Evolutionary conservation across 805 yeast species (phyloP).

Genomic region (Nakazawaea siamensis): DNA sequence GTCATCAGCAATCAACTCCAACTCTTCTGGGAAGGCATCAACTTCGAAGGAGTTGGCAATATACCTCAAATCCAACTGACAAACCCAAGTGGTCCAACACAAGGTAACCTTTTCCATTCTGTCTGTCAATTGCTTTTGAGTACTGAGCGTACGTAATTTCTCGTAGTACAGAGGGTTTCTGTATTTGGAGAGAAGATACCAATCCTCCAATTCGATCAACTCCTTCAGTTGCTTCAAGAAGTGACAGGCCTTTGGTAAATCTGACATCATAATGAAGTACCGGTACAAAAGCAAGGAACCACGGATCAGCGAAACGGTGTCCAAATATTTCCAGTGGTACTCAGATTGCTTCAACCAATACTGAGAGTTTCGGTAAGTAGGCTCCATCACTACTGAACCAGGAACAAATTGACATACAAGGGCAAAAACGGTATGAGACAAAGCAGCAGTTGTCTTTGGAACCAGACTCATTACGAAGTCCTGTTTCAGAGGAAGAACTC

Average conservation of each 20-base stretch:
- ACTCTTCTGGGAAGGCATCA: slow-evolving; percentile 18
- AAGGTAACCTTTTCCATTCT: slow-evolving; percentile 26
- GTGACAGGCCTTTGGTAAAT: slow-evolving; percentile 21
- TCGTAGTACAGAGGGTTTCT: slow-evolving; percentile 17
- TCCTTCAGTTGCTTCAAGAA: slow-evolving; percentile 27
- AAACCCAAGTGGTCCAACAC: slow-evolving; percentile 31
- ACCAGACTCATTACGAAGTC: slow-evolving; percentile 16
- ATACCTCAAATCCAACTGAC: slow-evolving; percentile 24
- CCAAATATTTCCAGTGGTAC: slow-evolving; percentile 23
- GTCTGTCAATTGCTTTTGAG: slow-evolving; percentile 24
- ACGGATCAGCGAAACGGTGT: slow-evolving; percentile 12
- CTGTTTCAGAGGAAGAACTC: slow-evolving; percentile 27
- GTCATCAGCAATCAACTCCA: slow-evolving; percentile 24
- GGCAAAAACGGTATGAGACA: slow-evolving; percentile 26
- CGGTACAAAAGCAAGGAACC: slow-evolving; percentile 13
- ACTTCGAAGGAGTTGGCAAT: slow-evolving; percentile 27
- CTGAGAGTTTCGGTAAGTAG: slow-evolving; percentile 21
- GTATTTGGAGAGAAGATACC: slow-evolving; percentile 8
- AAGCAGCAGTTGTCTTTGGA: not conserved
- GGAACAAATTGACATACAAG: slow-evolving; percentile 24
- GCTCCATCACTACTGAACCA: slow-evolving; percentile 17
- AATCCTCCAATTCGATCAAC: slow-evolving; percentile 25
- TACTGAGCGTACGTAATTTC: slow-evolving; percentile 15
- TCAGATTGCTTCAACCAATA: slow-evolving; percentile 29
- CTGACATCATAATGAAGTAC: slow-evolving; percentile 7